Percentiles rank a stretch among this genome's conserved stretches.
These are phyloP conservation scores for Leccinum ochraceum DNA, from an alignment of 768 basidiomycete genomes.

Conservation along the genomic window DNA sequence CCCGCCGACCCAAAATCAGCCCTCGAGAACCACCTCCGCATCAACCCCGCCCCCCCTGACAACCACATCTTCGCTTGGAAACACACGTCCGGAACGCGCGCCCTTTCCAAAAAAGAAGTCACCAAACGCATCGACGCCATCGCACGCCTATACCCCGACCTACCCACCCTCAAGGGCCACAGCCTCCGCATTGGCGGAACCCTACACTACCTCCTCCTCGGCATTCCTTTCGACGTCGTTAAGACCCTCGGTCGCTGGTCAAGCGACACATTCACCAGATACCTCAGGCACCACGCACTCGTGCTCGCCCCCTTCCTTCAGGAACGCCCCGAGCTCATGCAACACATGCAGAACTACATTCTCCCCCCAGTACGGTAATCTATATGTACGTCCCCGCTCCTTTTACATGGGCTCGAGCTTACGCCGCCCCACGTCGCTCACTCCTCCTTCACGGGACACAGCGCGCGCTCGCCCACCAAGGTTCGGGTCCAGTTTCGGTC, in stretches of 20 bases:
- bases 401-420: too few relatives aligned
- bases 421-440: too few relatives aligned
- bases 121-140: background rate
- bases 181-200: background rate
- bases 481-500: too few relatives aligned
- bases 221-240: background rate
- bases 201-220: background rate
- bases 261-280: background rate
- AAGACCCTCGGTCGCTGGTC: background rate
- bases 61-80: background rate
- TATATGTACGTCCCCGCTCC: too few relatives aligned
- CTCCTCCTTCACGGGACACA: too few relatives aligned
- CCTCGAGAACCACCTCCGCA: background rate
- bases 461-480: too few relatives aligned
- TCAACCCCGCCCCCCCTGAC: background rate
- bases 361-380: too few relatives aligned
- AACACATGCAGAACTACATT: too few relatives aligned
- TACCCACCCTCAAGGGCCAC: background rate
- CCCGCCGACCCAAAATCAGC: too few relatives aligned
- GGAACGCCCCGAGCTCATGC: background rate
- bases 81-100: background rate
- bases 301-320: background rate
- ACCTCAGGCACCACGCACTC: background rate
- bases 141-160: background rate
- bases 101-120: background rate